Conservation (phyloP, 2,329 filamentous ascomycete genomes). For the Fusarium buxicola region DNA sequence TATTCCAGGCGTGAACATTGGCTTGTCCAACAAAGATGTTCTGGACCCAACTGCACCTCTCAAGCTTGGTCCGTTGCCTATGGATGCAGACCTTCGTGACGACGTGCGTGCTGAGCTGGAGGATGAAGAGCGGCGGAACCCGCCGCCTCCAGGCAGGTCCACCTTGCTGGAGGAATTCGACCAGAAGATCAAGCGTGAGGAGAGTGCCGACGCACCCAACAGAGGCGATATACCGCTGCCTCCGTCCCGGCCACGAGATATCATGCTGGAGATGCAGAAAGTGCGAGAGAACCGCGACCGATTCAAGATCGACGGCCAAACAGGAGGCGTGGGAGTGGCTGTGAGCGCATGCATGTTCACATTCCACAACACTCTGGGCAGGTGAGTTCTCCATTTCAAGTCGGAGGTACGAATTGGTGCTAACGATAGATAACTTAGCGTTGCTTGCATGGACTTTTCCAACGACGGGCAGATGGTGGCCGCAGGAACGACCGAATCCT, state of each 20-base stretch:
- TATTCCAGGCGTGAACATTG: slow-evolving; percentile 71
- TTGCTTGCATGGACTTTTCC: slow-evolving; percentile 96
- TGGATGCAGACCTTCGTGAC: slow-evolving; percentile 83
- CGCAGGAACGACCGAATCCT: slow-evolving; percentile 91
- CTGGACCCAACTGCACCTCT: slow-evolving; percentile 69
- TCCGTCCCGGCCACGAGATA: slow-evolving; percentile 87
- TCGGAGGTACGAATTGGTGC: neutral
- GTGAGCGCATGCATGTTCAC: slow-evolving; percentile 98
- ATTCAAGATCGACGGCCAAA: slow-evolving; percentile 86
- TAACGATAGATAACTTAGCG: slow-evolving; percentile 62
- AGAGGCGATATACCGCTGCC: slow-evolving; percentile 86
- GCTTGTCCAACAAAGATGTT: slow-evolving; percentile 70
- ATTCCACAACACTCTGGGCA: slow-evolving; percentile 95
- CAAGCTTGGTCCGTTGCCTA: slow-evolving; percentile 82
- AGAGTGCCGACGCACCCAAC: slow-evolving; percentile 83
- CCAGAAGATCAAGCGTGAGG: slow-evolving; percentile 87
- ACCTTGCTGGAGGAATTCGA: slow-evolving; percentile 90
- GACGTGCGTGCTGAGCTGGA: slow-evolving; percentile 90
- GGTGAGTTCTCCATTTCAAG: slow-evolving; percentile 62
- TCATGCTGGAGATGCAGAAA: slow-evolving; percentile 93
- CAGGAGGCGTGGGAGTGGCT: slow-evolving; percentile 83
- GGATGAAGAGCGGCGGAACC: slow-evolving; percentile 83
- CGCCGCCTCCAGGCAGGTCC: slow-evolving; percentile 76
- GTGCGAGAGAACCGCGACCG: slow-evolving; percentile 93
- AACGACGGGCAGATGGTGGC: slow-evolving; percentile 90